Evolutionary conservation across 1,284 basidiomycete species (phyloP).

Genomic region (Coniferiporia sulphurascens): DNA sequence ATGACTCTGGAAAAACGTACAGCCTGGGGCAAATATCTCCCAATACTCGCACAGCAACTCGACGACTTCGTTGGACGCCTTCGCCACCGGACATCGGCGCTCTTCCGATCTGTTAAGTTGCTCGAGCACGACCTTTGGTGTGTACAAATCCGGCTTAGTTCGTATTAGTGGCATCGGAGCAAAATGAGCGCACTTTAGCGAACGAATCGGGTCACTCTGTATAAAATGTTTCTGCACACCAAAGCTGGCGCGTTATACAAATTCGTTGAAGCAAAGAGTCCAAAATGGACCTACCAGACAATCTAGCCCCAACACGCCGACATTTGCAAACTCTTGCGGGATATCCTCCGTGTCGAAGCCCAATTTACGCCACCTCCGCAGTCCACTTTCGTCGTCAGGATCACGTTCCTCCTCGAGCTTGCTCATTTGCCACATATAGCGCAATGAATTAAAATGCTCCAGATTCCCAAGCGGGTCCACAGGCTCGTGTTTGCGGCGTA

Average conservation of each 20-base stretch:
- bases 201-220: constrained; percentile 75
- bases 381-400: constrained; percentile 34
- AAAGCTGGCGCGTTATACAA: constrained; percentile 6
- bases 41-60: constrained; percentile 86
- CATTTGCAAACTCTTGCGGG: constrained; percentile 75
- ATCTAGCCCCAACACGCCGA: constrained; percentile 83
- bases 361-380: constrained; percentile 71
- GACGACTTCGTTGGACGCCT: constrained; percentile 83
- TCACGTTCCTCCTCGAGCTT: constrained; percentile 51
- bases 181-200: constrained; percentile 54
- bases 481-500: constrained; percentile 73
- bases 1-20: constrained; percentile 37
- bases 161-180: background rate
- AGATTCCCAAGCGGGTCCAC: constrained; percentile 67
- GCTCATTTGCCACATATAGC: constrained; percentile 69
- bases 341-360: constrained; percentile 81
- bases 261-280: background rate
- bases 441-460: constrained; percentile 57
- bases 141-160: background rate
- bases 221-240: constrained; percentile 58
- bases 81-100: constrained; percentile 82
- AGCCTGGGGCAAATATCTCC: constrained; percentile 75
- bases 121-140: constrained; percentile 68
- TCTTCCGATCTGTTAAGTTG: constrained; percentile 76
- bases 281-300: constrained; percentile 59